phyloP scores from a whole-genome alignment of 2,329 filamentous ascomycete species.

The Pseudocercospora macadamiae region DNA sequence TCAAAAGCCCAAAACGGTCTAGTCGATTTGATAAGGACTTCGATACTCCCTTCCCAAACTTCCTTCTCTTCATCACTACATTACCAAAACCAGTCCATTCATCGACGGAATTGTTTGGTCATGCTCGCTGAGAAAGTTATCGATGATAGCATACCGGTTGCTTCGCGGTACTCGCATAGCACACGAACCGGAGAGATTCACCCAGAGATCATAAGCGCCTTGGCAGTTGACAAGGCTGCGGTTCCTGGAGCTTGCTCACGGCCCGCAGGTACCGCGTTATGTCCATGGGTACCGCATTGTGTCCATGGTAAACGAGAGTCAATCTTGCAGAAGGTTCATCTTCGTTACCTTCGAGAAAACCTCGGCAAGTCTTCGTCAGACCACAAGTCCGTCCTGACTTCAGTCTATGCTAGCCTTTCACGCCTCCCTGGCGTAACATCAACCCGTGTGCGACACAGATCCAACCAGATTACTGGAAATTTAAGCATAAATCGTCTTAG shows the following conservation, averaged over 20 bases:
- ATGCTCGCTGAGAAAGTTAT: too few species aligned
- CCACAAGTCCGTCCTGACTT: neutral
- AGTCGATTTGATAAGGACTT: neutral
- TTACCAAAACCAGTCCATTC: too few species aligned
- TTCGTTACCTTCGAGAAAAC: neutral
- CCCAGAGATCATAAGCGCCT: too few species aligned
- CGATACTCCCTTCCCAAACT: neutral
- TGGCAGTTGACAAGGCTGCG: conserved; percentile 1
- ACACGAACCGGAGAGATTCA: too few species aligned
- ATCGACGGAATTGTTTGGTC: too few species aligned
- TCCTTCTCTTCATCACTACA: neutral
- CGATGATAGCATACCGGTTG: too few species aligned
- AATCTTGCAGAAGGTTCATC: neutral
- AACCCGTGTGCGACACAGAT: neutral
- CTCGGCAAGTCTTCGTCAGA: neutral
- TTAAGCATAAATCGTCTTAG: neutral
- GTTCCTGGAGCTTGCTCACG: neutral
- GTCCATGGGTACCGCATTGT: neutral
- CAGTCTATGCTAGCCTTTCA: neutral
- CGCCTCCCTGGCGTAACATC: neutral
- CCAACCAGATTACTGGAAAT: neutral
- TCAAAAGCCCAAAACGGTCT: neutral
- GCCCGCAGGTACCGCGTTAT: neutral
- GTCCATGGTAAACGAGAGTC: neutral
- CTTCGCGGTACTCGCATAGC: too few species aligned